phyloP scores from a whole-genome alignment of 2,329 filamentous ascomycete genomes.

The Incumbomyces delicatus region DNA sequence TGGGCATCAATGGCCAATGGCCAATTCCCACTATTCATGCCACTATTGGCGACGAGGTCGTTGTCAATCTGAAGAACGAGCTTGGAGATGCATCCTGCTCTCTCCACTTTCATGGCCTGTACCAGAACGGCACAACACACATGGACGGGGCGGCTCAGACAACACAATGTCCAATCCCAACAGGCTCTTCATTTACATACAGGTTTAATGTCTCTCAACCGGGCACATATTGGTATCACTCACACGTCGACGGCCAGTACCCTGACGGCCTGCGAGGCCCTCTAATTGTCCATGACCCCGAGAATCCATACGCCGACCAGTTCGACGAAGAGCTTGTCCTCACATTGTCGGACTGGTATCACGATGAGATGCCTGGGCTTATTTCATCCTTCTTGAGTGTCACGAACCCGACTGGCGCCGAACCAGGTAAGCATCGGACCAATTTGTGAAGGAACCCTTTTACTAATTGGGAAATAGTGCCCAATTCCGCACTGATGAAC shows the following conservation, averaged over 20 bases:
- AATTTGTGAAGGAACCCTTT: background rate
- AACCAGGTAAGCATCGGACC: constrained; percentile 36
- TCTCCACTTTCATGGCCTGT: constrained; percentile 60
- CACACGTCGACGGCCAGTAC: constrained; percentile 57
- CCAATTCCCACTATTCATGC: constrained; percentile 52
- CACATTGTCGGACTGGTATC: constrained; percentile 64
- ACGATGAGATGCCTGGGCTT: constrained; percentile 45
- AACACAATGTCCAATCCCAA: constrained; percentile 57
- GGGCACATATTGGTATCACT: constrained; percentile 74
- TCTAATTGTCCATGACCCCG: constrained; percentile 54
- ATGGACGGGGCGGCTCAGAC: constrained; percentile 63
- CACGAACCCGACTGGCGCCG: constrained; percentile 42
- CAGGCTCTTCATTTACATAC: constrained; percentile 58
- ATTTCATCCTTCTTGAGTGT: constrained; percentile 39
- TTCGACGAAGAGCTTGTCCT: constrained; percentile 56
- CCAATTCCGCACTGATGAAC: constrained; percentile 60
- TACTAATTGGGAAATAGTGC: constrained; percentile 33
- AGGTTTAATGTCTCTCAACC: constrained; percentile 58
- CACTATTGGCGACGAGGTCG: constrained; percentile 27
- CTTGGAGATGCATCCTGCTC: constrained; percentile 30
- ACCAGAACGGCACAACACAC: constrained; percentile 54
- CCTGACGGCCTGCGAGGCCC: constrained; percentile 59
- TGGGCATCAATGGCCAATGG: constrained; percentile 70
- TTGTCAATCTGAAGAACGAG: constrained; percentile 31
- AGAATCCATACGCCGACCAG: constrained; percentile 46